Percentiles rank a stretch among this genome's conserved stretches.
phyloP scores from a whole-genome alignment of 805 yeast species.

The Wickerhamomyces ciferrii region DNA sequence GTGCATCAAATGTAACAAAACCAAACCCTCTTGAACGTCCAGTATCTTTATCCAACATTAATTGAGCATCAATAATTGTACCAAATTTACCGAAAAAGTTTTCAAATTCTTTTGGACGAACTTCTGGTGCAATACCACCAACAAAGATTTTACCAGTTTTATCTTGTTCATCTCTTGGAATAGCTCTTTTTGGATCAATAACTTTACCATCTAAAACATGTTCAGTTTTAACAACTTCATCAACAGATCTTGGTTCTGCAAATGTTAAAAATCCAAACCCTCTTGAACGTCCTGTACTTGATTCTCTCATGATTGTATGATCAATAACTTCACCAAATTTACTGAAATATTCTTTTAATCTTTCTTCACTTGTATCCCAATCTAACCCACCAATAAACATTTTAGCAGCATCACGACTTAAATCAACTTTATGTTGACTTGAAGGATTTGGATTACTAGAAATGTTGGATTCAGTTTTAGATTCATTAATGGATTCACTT shows the following conservation, averaged over 20 bases:
- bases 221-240: conserved; percentile 77
- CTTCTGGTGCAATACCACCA: conserved; percentile 94
- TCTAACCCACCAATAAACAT: conserved; percentile 96
- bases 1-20: conserved; percentile 90
- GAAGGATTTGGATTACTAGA: background rate
- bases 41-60: conserved; percentile 95
- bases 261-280: conserved; percentile 95
- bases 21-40: conserved; percentile 98
- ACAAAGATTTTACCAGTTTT: conserved; percentile 95
- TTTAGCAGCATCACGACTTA: conserved; percentile 74
- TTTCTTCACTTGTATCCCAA: conserved; percentile 96
- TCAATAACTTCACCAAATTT: conserved; percentile 88
- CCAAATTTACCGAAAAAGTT: conserved; percentile 86
- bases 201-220: conserved; percentile 93
- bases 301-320: conserved; percentile 89
- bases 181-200: conserved; percentile 96
- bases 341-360: conserved; percentile 72
- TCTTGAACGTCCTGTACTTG: conserved; percentile 79
- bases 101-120: conserved; percentile 85
- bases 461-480: background rate
- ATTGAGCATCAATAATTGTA: conserved; percentile 88
- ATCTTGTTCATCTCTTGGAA: conserved; percentile 96
- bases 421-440: conserved; percentile 34
- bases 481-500: background rate
- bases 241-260: conserved; percentile 75